Conservation (phyloP, 805 yeast species). For the Zygosaccharomyces pseudorouxii region DNA sequence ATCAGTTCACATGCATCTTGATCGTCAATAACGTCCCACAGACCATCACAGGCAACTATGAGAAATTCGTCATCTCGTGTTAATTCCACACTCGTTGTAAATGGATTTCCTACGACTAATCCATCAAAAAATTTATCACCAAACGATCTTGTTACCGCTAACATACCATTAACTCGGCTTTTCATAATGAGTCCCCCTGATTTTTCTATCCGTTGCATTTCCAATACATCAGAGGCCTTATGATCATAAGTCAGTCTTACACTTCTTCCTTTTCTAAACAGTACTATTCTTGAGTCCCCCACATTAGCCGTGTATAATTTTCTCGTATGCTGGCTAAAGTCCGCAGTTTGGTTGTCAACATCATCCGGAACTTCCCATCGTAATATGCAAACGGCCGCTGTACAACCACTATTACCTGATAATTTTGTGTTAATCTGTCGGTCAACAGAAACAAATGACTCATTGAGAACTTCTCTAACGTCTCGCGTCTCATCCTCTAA, state of each 20-base stretch:
- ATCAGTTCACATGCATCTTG: conserved; percentile 76
- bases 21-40: conserved; percentile 93
- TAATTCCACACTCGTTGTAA: conserved; percentile 81
- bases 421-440: conserved; percentile 53
- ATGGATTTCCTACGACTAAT: conserved; percentile 84
- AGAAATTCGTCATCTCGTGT: conserved; percentile 62
- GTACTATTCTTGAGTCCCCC: conserved; percentile 84
- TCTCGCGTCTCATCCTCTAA: conserved; percentile 45
- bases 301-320: conserved; percentile 91
- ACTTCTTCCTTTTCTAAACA: conserved; percentile 71
- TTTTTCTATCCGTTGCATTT: conserved; percentile 66
- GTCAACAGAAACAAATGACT: conserved; percentile 74
- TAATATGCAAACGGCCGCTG: conserved; percentile 90
- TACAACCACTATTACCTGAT: conserved; percentile 79
- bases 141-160: conserved; percentile 88
- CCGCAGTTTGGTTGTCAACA: conserved; percentile 22
- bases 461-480: conserved; percentile 61
- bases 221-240: conserved; percentile 79
- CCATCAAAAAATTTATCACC: conserved; percentile 94
- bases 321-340: conserved; percentile 48
- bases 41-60: conserved; percentile 92
- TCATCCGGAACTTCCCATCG: conserved; percentile 65
- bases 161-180: conserved; percentile 89
- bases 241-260: conserved; percentile 86
- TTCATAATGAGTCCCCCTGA: conserved; percentile 86